These are phyloP conservation scores for Ogataea angusta DNA, from an alignment of 805 yeast species.

Conservation along the genomic window DNA sequence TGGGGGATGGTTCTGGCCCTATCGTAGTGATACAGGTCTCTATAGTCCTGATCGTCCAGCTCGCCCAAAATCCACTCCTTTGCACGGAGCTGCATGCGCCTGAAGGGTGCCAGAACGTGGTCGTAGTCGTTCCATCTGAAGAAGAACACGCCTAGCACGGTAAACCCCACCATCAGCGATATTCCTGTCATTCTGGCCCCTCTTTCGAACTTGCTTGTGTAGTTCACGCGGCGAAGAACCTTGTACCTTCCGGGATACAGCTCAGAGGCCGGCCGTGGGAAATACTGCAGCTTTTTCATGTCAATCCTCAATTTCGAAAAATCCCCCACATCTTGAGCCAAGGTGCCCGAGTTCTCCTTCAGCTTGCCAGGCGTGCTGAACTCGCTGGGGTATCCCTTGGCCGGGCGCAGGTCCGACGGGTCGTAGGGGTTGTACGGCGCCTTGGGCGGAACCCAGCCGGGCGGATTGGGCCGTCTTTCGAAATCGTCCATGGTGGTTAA, in stretches of 20 bases:
- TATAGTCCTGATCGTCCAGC: constrained; percentile 55
- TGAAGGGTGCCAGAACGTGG: constrained; percentile 66
- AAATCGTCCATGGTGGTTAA: constrained; percentile 18
- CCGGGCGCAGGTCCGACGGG: constrained; percentile 69
- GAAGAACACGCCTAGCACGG: constrained; percentile 64
- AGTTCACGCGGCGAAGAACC: constrained; percentile 57
- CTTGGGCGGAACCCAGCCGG: constrained; percentile 75
- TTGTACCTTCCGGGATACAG: constrained; percentile 77
- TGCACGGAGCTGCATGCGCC: constrained; percentile 54
- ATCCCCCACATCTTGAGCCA: constrained; percentile 67
- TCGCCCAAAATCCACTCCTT: constrained; percentile 54
- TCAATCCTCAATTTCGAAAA: constrained; percentile 66
- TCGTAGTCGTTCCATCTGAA: constrained; percentile 83
- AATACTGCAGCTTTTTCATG: constrained; percentile 70
- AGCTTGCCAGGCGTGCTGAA: constrained; percentile 62
- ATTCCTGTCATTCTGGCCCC: constrained; percentile 62
- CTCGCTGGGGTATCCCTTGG: constrained; percentile 85
- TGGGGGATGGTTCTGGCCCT: constrained; percentile 37
- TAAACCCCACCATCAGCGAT: constrained; percentile 44
- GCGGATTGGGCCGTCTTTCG: constrained; percentile 69
- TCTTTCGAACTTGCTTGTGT: constrained; percentile 48
- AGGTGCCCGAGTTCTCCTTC: constrained; percentile 39
- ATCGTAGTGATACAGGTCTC: constrained; percentile 52
- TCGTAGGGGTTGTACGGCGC: constrained; percentile 89
- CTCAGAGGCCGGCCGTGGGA: constrained; percentile 74